A percentile compares a stretch with the other conserved stretches of the same genome.
These are phyloP conservation scores for Thelonectria discophora DNA, from an alignment of 2,329 filamentous ascomycete genomes.

Conservation along the genomic window DNA sequence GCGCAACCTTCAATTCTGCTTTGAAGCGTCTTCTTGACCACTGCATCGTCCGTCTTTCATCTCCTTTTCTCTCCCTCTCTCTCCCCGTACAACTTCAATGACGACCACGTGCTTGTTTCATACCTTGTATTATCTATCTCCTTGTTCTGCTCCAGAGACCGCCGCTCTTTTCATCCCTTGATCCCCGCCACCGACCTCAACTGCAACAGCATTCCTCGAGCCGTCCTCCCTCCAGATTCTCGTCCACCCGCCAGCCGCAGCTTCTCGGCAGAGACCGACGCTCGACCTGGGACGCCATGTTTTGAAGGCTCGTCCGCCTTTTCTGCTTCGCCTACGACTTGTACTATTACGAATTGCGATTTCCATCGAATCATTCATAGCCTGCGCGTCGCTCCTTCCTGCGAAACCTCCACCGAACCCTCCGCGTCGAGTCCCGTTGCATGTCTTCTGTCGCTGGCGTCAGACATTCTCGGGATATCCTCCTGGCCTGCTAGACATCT, in stretches of 20 bases:
- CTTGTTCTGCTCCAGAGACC: conserved; percentile 5
- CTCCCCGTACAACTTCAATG: not conserved
- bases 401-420: not conserved
- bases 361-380: not conserved
- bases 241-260: not conserved
- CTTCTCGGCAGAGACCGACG: conserved; percentile 2
- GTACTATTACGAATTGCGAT: not conserved
- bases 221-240: not conserved
- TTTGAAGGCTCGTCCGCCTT: conserved; percentile 5
- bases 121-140: not conserved
- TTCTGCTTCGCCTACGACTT: not conserved
- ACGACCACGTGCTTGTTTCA: not conserved
- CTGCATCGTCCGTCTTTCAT: not conserved
- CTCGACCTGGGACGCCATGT: conserved; percentile 6
- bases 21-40: not conserved
- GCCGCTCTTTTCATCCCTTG: conserved; percentile 6
- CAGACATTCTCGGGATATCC: conserved; percentile 12
- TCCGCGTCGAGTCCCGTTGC: conserved; percentile 7
- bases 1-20: conserved; percentile 13
- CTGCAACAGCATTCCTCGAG: conserved; percentile 5
- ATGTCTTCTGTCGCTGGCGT: conserved; percentile 27
- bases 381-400: not conserved
- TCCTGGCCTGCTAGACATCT: not conserved
- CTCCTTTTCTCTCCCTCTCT: not conserved
- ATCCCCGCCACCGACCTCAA: not conserved